A percentile compares a stretch with the other conserved stretches of the same genome.
phyloP scores from a whole-genome alignment of 179 eudicot species.

The Spergularia azorica region DNA sequence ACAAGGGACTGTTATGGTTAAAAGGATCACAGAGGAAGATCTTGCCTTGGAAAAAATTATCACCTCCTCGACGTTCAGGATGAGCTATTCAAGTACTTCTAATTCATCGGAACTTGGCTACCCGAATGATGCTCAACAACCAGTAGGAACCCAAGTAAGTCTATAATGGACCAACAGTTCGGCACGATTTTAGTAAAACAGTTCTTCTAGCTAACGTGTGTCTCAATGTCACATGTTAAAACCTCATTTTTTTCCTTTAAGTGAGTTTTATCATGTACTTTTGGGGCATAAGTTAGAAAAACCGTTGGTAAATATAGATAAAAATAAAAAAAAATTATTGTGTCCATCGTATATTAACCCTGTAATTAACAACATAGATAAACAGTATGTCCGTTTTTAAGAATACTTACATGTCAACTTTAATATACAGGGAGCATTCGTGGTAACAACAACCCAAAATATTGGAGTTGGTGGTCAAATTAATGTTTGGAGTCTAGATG shows the following conservation, averaged over 20 bases:
- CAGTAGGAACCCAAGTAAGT: too few species aligned
- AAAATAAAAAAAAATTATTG: too few species aligned
- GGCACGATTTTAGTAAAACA: too few species aligned
- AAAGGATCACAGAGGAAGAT: constrained; percentile 30
- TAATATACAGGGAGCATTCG: constrained; percentile 8
- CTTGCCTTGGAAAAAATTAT: constrained; percentile 5
- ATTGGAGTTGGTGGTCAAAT: not conserved
- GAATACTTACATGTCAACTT: not conserved
- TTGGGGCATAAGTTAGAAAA: too few species aligned
- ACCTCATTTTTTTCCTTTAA: too few species aligned
- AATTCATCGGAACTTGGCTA: not conserved
- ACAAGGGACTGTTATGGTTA: constrained; percentile 29
- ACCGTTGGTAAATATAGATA: too few species aligned
- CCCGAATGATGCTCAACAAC: not conserved
- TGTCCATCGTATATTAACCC: too few species aligned
- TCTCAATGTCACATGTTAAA: too few species aligned
- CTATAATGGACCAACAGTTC: too few species aligned
- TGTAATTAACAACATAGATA: not conserved
- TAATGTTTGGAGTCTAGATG: constrained; percentile 16
- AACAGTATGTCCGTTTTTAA: not conserved
- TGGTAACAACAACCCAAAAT: not conserved
- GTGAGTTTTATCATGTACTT: too few species aligned
- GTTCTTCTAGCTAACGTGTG: too few species aligned
- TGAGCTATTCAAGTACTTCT: not conserved
- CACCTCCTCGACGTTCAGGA: not conserved